Conservation (phyloP, 2,329 filamentous ascomycete genomes). For the Celoporthe dispersa region DNA sequence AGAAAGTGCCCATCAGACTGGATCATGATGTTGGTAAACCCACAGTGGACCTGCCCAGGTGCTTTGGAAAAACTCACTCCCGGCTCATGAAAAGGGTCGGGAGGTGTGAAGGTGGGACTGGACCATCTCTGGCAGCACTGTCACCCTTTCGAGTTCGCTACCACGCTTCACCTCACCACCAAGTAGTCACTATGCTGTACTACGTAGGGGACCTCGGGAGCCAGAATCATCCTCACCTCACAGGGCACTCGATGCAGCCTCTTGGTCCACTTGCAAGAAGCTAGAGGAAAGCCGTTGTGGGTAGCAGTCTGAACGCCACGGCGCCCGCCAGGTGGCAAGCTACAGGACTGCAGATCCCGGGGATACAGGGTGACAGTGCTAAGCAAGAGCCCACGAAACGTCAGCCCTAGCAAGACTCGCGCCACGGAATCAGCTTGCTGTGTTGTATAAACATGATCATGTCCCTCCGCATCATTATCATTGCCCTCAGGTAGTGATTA, state of each 20-base stretch:
- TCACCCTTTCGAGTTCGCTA: background rate
- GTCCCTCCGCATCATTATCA: too few relatives aligned
- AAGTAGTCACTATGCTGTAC: too few relatives aligned
- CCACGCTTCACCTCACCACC: too few relatives aligned
- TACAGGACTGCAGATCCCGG: background rate
- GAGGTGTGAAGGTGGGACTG: background rate
- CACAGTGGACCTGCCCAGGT: background rate
- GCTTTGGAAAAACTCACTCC: background rate
- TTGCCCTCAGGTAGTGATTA: too few relatives aligned
- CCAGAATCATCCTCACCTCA: background rate
- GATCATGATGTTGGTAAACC: background rate
- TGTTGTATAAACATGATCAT: background rate
- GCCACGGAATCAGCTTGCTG: background rate
- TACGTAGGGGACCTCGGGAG: too few relatives aligned
- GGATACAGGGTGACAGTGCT: background rate
- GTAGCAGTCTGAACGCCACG: background rate
- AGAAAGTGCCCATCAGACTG: background rate
- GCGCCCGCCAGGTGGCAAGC: background rate
- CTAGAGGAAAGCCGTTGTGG: background rate
- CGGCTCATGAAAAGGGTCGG: background rate
- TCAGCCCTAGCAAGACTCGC: background rate
- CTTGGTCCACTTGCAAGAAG: too few relatives aligned
- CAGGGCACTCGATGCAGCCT: too few relatives aligned
- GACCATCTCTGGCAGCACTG: too few relatives aligned
- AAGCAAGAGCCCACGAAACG: background rate